These are phyloP conservation scores for Aspergillus ruber DNA, from an alignment of 2,329 filamentous ascomycete species.

Conservation along the genomic window DNA sequence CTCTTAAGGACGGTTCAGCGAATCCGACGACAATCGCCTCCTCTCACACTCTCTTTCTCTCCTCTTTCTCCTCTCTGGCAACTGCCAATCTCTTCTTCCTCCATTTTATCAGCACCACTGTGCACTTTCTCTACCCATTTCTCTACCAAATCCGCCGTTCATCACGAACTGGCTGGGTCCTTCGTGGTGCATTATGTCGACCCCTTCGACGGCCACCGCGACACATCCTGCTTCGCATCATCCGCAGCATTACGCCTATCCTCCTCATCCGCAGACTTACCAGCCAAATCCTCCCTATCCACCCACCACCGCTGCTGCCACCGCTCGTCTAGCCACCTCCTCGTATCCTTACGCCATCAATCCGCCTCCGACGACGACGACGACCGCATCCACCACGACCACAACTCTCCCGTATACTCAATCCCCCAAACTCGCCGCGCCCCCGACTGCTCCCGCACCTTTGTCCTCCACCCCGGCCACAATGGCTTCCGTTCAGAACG, in stretches of 20 bases:
- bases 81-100: slow-evolving; percentile 1
- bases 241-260: slow-evolving; percentile 52
- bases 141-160: slow-evolving; percentile 14
- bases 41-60: slow-evolving; percentile 1
- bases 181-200: slow-evolving; percentile 58
- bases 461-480: slow-evolving; percentile 31
- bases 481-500: slow-evolving; percentile 35
- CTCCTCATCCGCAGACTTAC: slow-evolving; percentile 49
- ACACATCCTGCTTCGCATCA: slow-evolving; percentile 60
- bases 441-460: slow-evolving; percentile 12
- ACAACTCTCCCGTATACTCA: slow-evolving; percentile 28
- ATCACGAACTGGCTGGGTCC: slow-evolving; percentile 21
- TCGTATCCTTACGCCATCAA: slow-evolving; percentile 37
- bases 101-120: not conserved
- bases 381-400: slow-evolving; percentile 5
- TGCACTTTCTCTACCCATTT: slow-evolving; percentile 1
- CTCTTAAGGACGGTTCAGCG: not conserved
- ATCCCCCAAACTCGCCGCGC: slow-evolving; percentile 23
- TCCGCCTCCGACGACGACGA: slow-evolving; percentile 13
- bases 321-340: slow-evolving; percentile 37
- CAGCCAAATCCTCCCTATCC: slow-evolving; percentile 50
- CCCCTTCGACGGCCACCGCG: slow-evolving; percentile 69
- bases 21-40: not conserved
- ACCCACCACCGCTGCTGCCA: slow-evolving; percentile 37
- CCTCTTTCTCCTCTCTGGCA: not conserved